Conservation (phyloP, 164 flowering plant genomes). For the Paratinospora sagittata region DNA sequence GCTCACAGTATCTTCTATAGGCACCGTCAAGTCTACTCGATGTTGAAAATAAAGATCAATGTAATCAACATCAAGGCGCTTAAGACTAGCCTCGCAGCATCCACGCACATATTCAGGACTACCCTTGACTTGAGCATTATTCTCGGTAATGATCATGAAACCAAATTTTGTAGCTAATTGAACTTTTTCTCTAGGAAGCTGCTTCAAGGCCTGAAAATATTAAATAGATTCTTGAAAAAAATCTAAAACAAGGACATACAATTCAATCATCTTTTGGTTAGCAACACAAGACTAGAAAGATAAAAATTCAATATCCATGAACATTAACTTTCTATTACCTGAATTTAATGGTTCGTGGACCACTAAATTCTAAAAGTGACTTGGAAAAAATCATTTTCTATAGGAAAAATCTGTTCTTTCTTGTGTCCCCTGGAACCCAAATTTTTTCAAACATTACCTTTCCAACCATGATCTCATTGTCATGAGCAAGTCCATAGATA, state of each 20-base stretch:
- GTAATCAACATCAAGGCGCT: constrained; percentile 54
- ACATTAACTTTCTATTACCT: neutral
- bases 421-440: neutral
- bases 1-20: constrained; percentile 34
- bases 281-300: neutral
- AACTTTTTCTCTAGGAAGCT: constrained; percentile 44
- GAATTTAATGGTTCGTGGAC: neutral
- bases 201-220: constrained; percentile 42
- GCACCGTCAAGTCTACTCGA: constrained; percentile 37
- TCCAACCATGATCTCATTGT: constrained; percentile 36
- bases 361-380: no score
- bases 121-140: constrained; percentile 24
- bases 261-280: neutral
- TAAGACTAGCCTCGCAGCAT: constrained; percentile 67
- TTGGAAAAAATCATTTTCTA: no score
- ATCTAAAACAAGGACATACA: neutral
- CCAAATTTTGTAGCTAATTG: constrained; percentile 51
- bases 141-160: neutral
- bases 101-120: constrained; percentile 52
- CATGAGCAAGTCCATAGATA: constrained; percentile 23
- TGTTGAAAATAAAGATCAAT: constrained; percentile 69
- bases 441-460: constrained; percentile 23
- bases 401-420: neutral
- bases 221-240: neutral
- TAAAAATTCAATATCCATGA: neutral